Percentiles rank a stretch among this genome's conserved stretches.
Evolutionary conservation across 192 early-diverging fungal species (phyloP).

Genomic region (Entomortierella parvispora): DNA sequence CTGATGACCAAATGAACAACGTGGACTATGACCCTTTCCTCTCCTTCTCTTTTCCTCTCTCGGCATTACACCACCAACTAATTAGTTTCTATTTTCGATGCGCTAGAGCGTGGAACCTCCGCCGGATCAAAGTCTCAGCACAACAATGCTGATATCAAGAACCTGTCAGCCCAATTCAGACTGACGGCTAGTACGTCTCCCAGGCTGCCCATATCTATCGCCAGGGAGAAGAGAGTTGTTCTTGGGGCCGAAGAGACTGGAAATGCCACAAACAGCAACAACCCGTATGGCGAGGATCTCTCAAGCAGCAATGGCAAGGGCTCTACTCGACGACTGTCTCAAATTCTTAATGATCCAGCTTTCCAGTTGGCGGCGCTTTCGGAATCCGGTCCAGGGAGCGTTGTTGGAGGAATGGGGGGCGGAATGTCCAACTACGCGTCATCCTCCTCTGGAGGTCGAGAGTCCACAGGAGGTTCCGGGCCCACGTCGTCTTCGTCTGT

Average conservation of each 20-base stretch:
- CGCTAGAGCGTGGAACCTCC: slow-evolving; percentile 12
- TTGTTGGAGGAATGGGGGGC: not conserved
- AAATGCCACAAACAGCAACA: slow-evolving; percentile 6
- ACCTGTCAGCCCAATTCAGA: slow-evolving; percentile 37
- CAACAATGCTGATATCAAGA: slow-evolving; percentile 9
- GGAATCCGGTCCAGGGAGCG: slow-evolving; percentile 9
- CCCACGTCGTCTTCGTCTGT: not conserved
- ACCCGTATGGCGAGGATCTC: slow-evolving; percentile 6
- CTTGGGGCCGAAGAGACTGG: slow-evolving; percentile 22
- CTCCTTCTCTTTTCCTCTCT: not conserved
- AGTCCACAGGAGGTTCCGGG: slow-evolving; percentile 6
- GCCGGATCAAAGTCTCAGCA: slow-evolving; percentile 8
- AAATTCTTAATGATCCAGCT: slow-evolving; percentile 40
- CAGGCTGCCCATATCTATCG: slow-evolving; percentile 35
- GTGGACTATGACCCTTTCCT: not conserved
- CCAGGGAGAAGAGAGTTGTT: slow-evolving; percentile 19
- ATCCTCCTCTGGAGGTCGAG: slow-evolving; percentile 27
- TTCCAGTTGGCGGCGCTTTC: slow-evolving; percentile 32
- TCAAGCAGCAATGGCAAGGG: slow-evolving; percentile 1
- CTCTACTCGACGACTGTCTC: slow-evolving; percentile 23
- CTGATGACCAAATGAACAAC: not conserved
- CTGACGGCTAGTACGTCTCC: slow-evolving; percentile 24
- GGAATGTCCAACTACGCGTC: slow-evolving; percentile 37
- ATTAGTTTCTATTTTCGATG: not conserved
- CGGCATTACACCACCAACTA: not conserved